phyloP scores from a whole-genome alignment of 345 rosid species.

The Pistacia integerrima region DNA sequence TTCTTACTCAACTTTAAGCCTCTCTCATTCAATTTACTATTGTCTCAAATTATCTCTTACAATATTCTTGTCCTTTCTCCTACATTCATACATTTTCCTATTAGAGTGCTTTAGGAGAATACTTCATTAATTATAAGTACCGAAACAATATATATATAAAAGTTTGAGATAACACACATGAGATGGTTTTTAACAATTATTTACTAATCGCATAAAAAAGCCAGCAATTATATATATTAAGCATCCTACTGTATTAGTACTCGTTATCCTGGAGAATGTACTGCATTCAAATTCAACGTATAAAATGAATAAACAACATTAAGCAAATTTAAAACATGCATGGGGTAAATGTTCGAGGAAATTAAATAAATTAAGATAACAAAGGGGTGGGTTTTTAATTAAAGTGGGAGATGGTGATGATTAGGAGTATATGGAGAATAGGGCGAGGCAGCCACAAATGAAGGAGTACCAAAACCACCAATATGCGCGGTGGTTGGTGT shows the following conservation, averaged over 20 bases:
- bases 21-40: no score
- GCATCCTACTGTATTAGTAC: not conserved
- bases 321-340: not conserved
- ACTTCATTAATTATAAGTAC: no score
- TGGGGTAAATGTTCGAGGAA: not conserved
- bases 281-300: not conserved
- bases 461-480: conserved; percentile 19
- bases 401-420: conserved; percentile 39
- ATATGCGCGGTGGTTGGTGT: conserved; percentile 15
- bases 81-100: no score
- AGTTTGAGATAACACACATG: no score
- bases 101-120: no score
- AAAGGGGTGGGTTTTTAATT: not conserved
- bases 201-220: no score
- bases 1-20: no score
- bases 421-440: conserved; percentile 34
- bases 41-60: no score
- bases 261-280: not conserved
- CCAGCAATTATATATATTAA: not conserved
- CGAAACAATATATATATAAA: no score
- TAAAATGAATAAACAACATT: not conserved
- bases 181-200: no score
- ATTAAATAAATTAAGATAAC: not conserved
- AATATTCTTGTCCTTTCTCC: no score
- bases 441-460: conserved; percentile 34